Evolutionary conservation across 2,329 filamentous ascomycete genomes (phyloP).

Genomic region (Cercospora zeina): DNA sequence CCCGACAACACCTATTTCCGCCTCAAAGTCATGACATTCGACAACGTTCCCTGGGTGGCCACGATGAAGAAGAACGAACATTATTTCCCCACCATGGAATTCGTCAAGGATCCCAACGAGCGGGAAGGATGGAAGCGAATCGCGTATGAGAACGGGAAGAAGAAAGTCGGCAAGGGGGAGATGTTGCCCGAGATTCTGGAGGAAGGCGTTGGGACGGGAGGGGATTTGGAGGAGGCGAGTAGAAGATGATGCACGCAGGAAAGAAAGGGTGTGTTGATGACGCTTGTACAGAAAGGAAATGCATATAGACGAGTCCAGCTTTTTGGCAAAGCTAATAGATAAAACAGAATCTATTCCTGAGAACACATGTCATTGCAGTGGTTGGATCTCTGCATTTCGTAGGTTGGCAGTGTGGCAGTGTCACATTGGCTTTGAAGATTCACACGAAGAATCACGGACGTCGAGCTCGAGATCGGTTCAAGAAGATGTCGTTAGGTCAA

Average conservation of each 20-base stretch:
- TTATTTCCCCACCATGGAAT: conserved; percentile 73
- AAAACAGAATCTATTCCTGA: neutral
- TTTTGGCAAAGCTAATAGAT: neutral
- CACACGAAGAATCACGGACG: neutral
- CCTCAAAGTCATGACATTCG: conserved; percentile 94
- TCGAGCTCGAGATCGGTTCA: neutral
- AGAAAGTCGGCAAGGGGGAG: conserved; percentile 40
- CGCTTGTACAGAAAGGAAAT: neutral
- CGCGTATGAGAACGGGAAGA: conserved; percentile 54
- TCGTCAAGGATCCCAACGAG: conserved; percentile 57
- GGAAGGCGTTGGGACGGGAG: conserved; percentile 20
- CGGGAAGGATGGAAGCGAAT: conserved; percentile 60
- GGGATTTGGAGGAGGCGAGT: conserved; percentile 6
- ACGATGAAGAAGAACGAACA: conserved; percentile 99
- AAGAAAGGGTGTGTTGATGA: neutral
- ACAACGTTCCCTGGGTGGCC: conserved; percentile 98
- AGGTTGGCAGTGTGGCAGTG: neutral
- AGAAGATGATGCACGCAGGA: neutral
- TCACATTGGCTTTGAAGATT: neutral
- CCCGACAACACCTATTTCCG: conserved; percentile 98
- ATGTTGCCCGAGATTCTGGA: conserved; percentile 29
- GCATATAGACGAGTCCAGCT: neutral
- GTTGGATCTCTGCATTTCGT: neutral
- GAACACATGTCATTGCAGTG: neutral
- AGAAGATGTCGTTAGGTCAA: neutral